phyloP scores from a whole-genome alignment of 2,329 filamentous ascomycete species.

The Didymella lethalis region DNA sequence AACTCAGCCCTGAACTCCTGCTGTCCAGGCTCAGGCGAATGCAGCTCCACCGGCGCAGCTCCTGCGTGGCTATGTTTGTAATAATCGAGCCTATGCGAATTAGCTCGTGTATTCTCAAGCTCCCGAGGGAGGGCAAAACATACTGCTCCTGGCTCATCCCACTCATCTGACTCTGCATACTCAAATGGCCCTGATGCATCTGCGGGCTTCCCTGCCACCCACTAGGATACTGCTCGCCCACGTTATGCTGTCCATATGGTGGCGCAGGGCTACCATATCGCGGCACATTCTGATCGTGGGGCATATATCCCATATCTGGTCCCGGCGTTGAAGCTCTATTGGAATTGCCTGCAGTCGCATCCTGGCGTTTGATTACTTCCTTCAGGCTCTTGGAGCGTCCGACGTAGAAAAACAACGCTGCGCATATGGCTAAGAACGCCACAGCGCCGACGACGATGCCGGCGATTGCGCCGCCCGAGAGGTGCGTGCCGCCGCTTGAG shows the following conservation, averaged over 20 bases:
- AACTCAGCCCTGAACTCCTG: conserved; percentile 37
- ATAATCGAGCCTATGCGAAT: conserved; percentile 31
- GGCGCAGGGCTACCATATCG: conserved; percentile 26
- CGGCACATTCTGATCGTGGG: conserved; percentile 13
- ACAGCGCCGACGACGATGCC: conserved; percentile 70
- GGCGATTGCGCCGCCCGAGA: conserved; percentile 53
- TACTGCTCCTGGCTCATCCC: conserved; percentile 36
- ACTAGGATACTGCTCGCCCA: conserved; percentile 32
- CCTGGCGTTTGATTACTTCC: conserved; percentile 32
- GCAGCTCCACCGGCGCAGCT: conserved; percentile 31
- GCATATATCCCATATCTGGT: conserved; percentile 14
- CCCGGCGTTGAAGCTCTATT: conserved; percentile 15
- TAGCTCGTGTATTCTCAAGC: conserved; percentile 2
- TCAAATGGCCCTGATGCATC: conserved; percentile 29
- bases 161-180: conserved; percentile 28
- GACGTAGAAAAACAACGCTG: conserved; percentile 71
- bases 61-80: conserved; percentile 29
- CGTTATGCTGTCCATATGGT: conserved; percentile 37
- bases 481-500: conserved; percentile 14
- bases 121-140: conserved; percentile 10
- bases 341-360: conserved; percentile 25
- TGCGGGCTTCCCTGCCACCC: conserved; percentile 31
- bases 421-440: conserved; percentile 67
- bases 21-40: conserved; percentile 32
- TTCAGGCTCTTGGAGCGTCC: conserved; percentile 53